These are phyloP conservation scores for Marchantia paleacea DNA, from an alignment of 225 moss, liverwort and hornwort genomes.

Conservation along the genomic window DNA sequence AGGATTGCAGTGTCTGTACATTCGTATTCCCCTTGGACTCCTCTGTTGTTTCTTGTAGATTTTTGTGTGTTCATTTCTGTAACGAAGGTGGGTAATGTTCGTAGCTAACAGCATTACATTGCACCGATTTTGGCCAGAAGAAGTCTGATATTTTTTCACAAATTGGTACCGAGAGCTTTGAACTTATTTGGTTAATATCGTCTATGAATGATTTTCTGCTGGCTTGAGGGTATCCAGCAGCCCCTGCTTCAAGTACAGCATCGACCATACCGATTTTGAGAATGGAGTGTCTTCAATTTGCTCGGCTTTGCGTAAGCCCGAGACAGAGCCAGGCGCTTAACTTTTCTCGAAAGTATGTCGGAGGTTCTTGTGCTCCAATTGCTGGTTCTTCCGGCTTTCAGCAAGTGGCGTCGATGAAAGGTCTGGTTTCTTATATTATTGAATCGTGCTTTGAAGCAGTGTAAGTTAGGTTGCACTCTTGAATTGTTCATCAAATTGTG, in stretches of 20 bases:
- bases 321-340: constrained; percentile 3
- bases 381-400: neutral
- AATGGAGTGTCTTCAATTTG: constrained; percentile 24
- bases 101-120: neutral
- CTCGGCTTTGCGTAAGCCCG: neutral
- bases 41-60: neutral
- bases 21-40: neutral
- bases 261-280: neutral
- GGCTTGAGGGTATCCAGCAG: neutral
- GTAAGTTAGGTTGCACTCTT: neutral
- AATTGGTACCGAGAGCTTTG: neutral
- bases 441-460: neutral
- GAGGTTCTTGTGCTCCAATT: neutral
- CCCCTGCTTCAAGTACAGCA: neutral
- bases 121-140: neutral
- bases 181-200: neutral
- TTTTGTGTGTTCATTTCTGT: neutral
- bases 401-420: neutral
- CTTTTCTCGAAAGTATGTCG: neutral
- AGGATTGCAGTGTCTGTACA: neutral
- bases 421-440: neutral
- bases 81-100: neutral
- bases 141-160: neutral
- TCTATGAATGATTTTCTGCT: neutral
- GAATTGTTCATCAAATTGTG: too few relatives aligned